Evolutionary conservation across 768 basidiomycete genomes (phyloP).

Genomic region (Leccinum uliginosum): DNA sequence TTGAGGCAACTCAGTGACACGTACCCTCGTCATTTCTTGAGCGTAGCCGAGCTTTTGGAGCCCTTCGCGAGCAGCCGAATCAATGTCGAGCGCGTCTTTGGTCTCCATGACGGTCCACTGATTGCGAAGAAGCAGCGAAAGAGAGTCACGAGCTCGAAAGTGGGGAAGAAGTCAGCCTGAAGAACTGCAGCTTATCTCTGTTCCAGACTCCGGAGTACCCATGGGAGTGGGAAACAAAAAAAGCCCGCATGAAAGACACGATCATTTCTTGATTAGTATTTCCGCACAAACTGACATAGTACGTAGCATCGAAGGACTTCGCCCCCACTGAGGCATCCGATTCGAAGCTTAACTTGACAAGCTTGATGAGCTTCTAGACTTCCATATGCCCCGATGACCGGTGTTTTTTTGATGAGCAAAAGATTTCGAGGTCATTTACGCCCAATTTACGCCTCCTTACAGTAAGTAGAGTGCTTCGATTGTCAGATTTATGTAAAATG

Average conservation of each 20-base stretch:
- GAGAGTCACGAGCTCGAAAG: not conserved
- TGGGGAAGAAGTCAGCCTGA: not conserved
- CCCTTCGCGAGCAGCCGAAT: slow-evolving; percentile 28
- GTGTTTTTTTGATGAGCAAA: no score
- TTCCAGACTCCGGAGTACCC: not conserved
- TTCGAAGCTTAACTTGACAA: no score
- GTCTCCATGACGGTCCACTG: slow-evolving; percentile 8
- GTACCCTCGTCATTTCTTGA: slow-evolving; percentile 52
- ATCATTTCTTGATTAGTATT: not conserved
- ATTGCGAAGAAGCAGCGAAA: not conserved
- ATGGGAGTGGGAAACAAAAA: not conserved
- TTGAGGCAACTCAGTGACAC: not conserved
- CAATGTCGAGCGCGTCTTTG: slow-evolving; percentile 15
- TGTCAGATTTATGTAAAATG: no score
- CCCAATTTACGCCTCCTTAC: no score
- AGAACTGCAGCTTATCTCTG: not conserved
- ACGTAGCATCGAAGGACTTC: no score
- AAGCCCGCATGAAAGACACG: not conserved
- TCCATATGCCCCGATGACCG: no score
- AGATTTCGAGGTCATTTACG: no score
- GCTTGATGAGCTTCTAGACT: no score
- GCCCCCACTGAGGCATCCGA: no score
- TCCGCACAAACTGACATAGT: no score
- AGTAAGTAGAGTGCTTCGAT: no score
- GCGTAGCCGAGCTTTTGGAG: slow-evolving; percentile 53